phyloP scores from a whole-genome alignment of 306 rosid genomes.

The Rosa multiflora region DNA sequence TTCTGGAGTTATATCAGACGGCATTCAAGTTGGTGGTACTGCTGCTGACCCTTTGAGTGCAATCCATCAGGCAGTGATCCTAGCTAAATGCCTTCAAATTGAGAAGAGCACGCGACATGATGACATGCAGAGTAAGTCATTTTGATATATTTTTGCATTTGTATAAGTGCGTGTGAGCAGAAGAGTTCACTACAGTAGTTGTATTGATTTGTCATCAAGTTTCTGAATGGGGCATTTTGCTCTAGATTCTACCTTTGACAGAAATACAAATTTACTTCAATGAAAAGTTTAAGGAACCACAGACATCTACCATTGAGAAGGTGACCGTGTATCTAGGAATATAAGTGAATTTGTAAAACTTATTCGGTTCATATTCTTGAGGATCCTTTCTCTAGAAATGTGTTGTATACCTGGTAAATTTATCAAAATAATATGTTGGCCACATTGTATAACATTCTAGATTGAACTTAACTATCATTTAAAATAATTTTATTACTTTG shows the following conservation, averaged over 20 bases:
- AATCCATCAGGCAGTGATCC: conserved; percentile 70
- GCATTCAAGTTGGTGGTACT: conserved; percentile 42
- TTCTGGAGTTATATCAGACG: conserved; percentile 41
- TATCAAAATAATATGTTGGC: not conserved
- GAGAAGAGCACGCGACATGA: conserved; percentile 87
- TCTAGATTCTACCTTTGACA: not conserved
- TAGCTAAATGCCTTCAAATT: conserved; percentile 80
- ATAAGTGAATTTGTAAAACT: not conserved
- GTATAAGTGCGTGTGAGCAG: not conserved
- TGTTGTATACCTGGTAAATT: not conserved
- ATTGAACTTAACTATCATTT: not conserved
- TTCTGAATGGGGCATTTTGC: not conserved
- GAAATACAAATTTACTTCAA: not conserved
- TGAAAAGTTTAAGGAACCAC: not conserved
- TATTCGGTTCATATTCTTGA: not conserved
- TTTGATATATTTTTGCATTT: not conserved
- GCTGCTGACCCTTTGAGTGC: conserved; percentile 49
- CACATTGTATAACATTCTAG: not conserved
- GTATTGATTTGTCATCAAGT: not conserved
- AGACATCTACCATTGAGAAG: not conserved
- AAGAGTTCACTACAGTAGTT: not conserved
- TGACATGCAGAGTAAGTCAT: conserved; percentile 88
- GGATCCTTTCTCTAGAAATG: not conserved
- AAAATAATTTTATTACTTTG: not conserved
- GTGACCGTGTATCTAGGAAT: not conserved